phyloP scores from a whole-genome alignment of 768 basidiomycete species.

The Cytidiella melzeri region DNA sequence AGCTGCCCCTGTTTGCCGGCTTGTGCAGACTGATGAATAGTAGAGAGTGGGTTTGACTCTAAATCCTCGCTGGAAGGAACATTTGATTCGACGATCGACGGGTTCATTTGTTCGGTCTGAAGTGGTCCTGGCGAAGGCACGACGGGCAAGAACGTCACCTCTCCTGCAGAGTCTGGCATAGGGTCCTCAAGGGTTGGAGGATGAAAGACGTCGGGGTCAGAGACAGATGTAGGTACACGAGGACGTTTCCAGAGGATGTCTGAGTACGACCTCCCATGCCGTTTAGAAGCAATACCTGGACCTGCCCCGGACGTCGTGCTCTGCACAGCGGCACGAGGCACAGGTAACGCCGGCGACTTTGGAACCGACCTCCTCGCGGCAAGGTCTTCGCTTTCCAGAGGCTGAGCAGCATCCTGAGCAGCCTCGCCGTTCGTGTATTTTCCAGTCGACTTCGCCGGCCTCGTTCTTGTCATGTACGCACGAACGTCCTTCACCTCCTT shows the following conservation, averaged over 20 bases:
- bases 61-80: not conserved
- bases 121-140: not conserved
- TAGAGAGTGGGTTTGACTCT: not conserved
- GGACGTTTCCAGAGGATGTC: conserved; percentile 6
- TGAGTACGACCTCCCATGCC: conserved; percentile 4
- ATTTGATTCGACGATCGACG: no score
- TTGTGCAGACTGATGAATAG: conserved; percentile 1
- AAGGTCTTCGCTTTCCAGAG: no score
- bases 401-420: no score
- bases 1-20: not conserved
- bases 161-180: not conserved
- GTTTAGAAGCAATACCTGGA: conserved; percentile 1
- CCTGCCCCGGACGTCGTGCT: not conserved
- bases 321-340: not conserved
- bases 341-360: not conserved
- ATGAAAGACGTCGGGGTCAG: not conserved
- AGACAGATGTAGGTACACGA: not conserved
- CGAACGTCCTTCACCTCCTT: conserved; percentile 1
- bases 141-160: not conserved
- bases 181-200: not conserved
- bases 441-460: not conserved
- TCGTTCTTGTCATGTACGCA: not conserved
- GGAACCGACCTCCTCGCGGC: conserved; percentile 2
- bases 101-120: no score
- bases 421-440: conserved; percentile 2